Conservation (phyloP, 768 basidiomycete genomes). For the Lyophyllum atratum region DNA sequence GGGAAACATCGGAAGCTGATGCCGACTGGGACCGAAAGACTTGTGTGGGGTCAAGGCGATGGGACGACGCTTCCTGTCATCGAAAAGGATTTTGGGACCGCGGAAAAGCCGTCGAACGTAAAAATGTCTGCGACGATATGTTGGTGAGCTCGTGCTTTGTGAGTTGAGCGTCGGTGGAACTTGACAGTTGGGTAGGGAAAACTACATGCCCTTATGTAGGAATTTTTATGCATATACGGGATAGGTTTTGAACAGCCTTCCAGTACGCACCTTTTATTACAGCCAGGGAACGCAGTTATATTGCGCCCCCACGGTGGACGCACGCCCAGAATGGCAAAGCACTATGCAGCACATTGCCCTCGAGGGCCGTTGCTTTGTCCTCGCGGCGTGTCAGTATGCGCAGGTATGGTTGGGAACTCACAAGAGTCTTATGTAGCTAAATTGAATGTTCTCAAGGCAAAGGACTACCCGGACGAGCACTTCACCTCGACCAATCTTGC, state of each 20-base stretch:
- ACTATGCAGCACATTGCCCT: slow-evolving; percentile 66
- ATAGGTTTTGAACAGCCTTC: background rate
- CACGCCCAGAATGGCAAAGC: slow-evolving; percentile 53
- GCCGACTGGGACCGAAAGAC: slow-evolving; percentile 60
- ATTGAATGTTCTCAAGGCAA: slow-evolving; percentile 19
- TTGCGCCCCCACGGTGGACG: slow-evolving; percentile 68
- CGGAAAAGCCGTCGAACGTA: slow-evolving; percentile 27
- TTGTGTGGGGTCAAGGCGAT: slow-evolving; percentile 66
- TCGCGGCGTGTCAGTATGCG: slow-evolving; percentile 62
- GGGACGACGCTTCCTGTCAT: slow-evolving; percentile 54
- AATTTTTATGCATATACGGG: slow-evolving; percentile 2
- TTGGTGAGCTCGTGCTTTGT: slow-evolving; percentile 41
- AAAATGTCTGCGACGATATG: slow-evolving; percentile 61
- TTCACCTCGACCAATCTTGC: slow-evolving; percentile 35
- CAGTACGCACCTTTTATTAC: slow-evolving; percentile 63
- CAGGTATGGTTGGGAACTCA: slow-evolving; percentile 23
- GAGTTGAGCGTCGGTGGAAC: background rate
- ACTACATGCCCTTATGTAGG: slow-evolving; percentile 67
- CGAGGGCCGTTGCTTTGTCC: slow-evolving; percentile 71
- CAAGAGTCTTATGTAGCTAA: background rate
- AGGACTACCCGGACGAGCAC: slow-evolving; percentile 51
- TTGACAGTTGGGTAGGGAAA: slow-evolving; percentile 48
- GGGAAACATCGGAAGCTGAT: slow-evolving; percentile 66
- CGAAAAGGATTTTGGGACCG: slow-evolving; percentile 35
- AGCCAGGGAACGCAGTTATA: slow-evolving; percentile 59